Evolutionary conservation across 106 monocot genomes (phyloP).

Genomic region (Dendrobium nobile): DNA sequence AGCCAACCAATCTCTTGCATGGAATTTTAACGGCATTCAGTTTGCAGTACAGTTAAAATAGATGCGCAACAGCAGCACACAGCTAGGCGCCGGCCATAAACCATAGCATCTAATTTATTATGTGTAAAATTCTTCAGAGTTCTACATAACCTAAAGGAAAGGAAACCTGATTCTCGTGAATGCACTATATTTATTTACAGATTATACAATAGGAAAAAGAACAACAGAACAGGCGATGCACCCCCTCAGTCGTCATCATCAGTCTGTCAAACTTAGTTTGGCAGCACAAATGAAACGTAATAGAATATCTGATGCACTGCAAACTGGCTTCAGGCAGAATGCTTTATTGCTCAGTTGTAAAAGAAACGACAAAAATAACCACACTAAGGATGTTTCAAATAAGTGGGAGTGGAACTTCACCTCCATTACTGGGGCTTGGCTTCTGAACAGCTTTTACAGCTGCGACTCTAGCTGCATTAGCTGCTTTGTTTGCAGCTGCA

Average conservation of each 20-base stretch:
- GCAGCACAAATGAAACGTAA: not conserved
- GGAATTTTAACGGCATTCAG: too few relatives aligned
- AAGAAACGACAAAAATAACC: not conserved
- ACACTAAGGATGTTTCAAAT: constrained; percentile 15
- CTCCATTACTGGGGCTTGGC: not conserved
- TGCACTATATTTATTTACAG: not conserved
- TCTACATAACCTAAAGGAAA: not conserved
- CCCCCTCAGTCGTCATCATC: not conserved
- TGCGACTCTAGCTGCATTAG: constrained; percentile 60
- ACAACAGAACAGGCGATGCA: not conserved
- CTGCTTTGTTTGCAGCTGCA: constrained; percentile 53
- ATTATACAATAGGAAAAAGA: not conserved
- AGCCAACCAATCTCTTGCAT: too few relatives aligned
- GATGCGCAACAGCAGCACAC: too few relatives aligned
- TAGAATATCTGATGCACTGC: not conserved
- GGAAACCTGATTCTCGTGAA: not conserved
- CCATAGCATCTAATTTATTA: too few relatives aligned
- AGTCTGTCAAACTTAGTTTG: not conserved
- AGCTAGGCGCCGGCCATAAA: too few relatives aligned
- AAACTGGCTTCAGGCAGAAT: not conserved
- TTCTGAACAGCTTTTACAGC: constrained; percentile 75
- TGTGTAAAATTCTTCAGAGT: not conserved
- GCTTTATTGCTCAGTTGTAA: not conserved
- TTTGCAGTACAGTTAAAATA: too few relatives aligned
- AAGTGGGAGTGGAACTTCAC: constrained; percentile 21